Evolutionary conservation across 306 rosid genomes (phyloP).

Genomic region (Cicer judaicum): DNA sequence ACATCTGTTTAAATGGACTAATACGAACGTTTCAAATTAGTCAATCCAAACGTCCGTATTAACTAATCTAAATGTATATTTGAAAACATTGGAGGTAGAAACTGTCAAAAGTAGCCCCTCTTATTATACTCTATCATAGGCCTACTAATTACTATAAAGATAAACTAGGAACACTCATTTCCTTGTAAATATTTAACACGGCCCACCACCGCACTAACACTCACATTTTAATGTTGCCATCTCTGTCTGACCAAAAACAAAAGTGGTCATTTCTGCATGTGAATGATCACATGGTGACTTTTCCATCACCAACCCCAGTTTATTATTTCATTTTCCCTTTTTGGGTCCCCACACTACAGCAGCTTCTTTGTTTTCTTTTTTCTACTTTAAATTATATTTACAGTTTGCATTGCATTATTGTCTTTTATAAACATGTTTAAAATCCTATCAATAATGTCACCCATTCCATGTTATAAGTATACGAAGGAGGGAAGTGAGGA

Average conservation of each 20-base stretch:
- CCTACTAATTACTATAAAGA: not conserved
- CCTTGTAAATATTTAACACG: not conserved
- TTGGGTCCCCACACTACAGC: not conserved
- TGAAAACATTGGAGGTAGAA: too few species aligned
- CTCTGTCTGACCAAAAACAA: not conserved
- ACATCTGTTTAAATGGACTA: too few species aligned
- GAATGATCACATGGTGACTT: constrained; percentile 6
- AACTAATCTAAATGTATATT: too few species aligned
- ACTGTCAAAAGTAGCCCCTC: too few species aligned
- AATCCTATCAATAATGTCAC: not conserved
- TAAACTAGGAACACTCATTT: constrained; percentile 14
- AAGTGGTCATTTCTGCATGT: constrained; percentile 14
- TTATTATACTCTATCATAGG: not conserved
- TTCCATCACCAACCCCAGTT: not conserved
- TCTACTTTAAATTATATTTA: not conserved
- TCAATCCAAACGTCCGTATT: too few species aligned
- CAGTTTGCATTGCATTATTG: constrained; percentile 7
- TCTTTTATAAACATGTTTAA: not conserved
- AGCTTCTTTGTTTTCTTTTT: not conserved
- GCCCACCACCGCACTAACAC: constrained; percentile 18
- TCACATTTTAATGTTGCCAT: constrained; percentile 1
- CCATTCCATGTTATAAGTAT: constrained; percentile 2
- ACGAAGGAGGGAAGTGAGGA: not conserved
- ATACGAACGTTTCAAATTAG: too few species aligned
- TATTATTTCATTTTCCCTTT: not conserved